Base-by-base conservation (phyloP, 2,329 filamentous ascomycete species). In the Colletotrichum chrysophilum region DNA sequence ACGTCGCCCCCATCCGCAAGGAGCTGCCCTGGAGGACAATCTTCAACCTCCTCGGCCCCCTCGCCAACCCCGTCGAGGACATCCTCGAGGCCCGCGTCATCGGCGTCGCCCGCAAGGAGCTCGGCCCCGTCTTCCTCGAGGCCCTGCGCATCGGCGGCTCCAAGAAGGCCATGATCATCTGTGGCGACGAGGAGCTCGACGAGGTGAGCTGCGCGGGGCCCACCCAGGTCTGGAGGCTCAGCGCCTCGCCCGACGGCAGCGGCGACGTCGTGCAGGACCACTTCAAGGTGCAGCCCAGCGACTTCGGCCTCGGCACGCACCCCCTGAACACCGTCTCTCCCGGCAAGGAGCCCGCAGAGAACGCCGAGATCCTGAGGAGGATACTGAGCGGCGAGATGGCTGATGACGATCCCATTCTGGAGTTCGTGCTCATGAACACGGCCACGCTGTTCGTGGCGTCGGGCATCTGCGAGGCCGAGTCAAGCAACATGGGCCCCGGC, bases 371-470 rank as follows among this genome's bases (percentile, higher is more conserved):
- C 62, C 86, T 99, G 76, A 93, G 93, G 83, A 90, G 90, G 77
- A 94, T 99, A 58, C 85, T 99, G 73, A 89, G 89, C 67, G 94
- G 94, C 77, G 90, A 97, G 84, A 84, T 97, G 62, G 87, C 92
- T 1, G 90, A 90, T 13, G 92, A 98, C 79, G 92, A 98, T 79
- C 95, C 97, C 0, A 95, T 99, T 68, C 85, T 98, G 77, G 94
- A 98, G 82, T 99, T 99, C 82, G 95, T 99, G 24, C 89, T 98
- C 67, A 94, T 98, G 85, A 99, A 99, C 82, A 94, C 96, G 3
- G 96, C 96, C 0, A 95, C 96, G 3, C 87, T 99, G 67, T 90
- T 99, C 69, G 96, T 98, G 0, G 91, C 94, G 5, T 94, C 95
- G 3, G 97, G 97, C 4, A 88, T 98, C 38, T 98, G 96, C 82